A percentile compares a stretch with the other conserved stretches of the same genome.
Evolutionary conservation across 1,139 yeast genomes (phyloP).

Genomic region (Geotrichum australiense): DNA sequence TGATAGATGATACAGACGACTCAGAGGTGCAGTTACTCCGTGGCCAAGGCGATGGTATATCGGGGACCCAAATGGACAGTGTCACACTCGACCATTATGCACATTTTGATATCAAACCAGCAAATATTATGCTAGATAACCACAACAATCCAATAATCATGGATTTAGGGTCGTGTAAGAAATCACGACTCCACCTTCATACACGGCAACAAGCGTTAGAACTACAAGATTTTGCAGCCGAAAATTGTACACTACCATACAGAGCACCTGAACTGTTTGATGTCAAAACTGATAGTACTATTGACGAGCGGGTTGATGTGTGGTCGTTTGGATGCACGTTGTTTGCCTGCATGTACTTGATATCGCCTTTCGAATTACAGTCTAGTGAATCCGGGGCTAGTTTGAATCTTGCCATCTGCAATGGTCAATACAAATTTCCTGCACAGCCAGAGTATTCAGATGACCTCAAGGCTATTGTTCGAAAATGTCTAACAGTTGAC

Average conservation of each 20-base stretch:
- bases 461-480: conserved; percentile 49
- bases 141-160: conserved; percentile 73
- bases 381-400: conserved; percentile 80
- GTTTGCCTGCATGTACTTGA: conserved; percentile 68
- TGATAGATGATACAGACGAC: conserved; percentile 20
- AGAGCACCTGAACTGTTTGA: conserved; percentile 87
- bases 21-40: conserved; percentile 24
- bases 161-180: conserved; percentile 75
- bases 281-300: conserved; percentile 53
- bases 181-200: conserved; percentile 49
- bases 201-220: conserved; percentile 67
- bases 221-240: conserved; percentile 74
- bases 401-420: conserved; percentile 65
- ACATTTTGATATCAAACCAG: conserved; percentile 84
- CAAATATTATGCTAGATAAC: conserved; percentile 72
- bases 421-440: conserved; percentile 66
- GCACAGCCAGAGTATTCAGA: conserved; percentile 46
- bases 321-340: conserved; percentile 89
- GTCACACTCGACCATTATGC: conserved; percentile 65
- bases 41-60: neutral
- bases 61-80: conserved; percentile 37
- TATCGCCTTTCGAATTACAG: conserved; percentile 81
- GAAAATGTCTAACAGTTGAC: conserved; percentile 53
- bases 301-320: conserved; percentile 73
- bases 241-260: conserved; percentile 80